Conservation (phyloP, 805 yeast genomes). For the Candida succiphila region DNA sequence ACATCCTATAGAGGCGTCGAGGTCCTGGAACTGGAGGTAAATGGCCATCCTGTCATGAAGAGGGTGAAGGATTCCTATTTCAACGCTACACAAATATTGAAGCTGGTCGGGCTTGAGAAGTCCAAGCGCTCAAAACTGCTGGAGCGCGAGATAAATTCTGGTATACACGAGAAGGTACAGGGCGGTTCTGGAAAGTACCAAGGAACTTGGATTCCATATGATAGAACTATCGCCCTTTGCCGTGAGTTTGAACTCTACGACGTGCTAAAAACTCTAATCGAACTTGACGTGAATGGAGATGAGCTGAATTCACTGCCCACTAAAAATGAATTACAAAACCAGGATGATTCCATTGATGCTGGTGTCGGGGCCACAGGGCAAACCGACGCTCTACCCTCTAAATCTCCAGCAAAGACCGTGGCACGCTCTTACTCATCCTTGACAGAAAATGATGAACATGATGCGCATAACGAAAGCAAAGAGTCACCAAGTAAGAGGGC, state of each 20-base stretch:
- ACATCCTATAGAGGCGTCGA: conserved; percentile 58
- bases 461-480: conserved; percentile 22
- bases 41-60: conserved; percentile 58
- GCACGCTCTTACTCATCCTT: conserved; percentile 9
- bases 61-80: conserved; percentile 54
- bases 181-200: conserved; percentile 71
- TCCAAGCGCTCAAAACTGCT: conserved; percentile 53
- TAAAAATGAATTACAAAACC: conserved; percentile 26
- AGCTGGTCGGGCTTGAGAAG: conserved; percentile 59
- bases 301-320: conserved; percentile 32
- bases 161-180: conserved; percentile 61
- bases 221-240: conserved; percentile 47
- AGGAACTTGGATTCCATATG: conserved; percentile 68
- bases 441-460: conserved; percentile 10
- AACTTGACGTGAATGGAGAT: conserved; percentile 32
- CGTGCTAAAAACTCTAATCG: conserved; percentile 38
- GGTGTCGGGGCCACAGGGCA: neutral
- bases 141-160: conserved; percentile 53
- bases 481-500: conserved; percentile 6
- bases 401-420: too few relatives aligned
- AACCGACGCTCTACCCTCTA: neutral
- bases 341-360: neutral
- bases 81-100: conserved; percentile 65
- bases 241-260: conserved; percentile 50
- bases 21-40: conserved; percentile 49